Base-by-base conservation (phyloP, 805 yeast species). In the Candida schatavii region DNA sequence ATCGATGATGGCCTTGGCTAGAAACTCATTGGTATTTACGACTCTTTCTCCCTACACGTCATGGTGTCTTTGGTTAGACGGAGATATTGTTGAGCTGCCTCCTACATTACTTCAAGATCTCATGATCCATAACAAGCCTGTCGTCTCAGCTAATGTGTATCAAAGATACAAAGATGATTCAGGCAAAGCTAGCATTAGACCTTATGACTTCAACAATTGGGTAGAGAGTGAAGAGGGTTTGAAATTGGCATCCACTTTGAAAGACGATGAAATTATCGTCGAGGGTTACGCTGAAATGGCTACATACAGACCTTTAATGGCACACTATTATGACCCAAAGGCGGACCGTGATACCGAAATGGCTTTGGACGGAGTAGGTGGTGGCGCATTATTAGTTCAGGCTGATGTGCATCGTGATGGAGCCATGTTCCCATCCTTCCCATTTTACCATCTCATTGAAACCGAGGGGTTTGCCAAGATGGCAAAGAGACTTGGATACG, bases 321-420 rank as follows among this genome's bases (percentile, higher is more conserved):
- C 96, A 0, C 82, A 84, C 56, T 79, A 81, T 60, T 86, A 85
- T 62, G 85, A 85, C 54, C 66, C 81, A 3, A 67, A 72, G 5
- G 93, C 85, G 21, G 83, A 81, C 43, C 45, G 57, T 10, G 71
- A 75, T 49, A 75, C 81, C 3, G 91, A 83, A 57, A 84, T 93
- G 86, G 79, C 78, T 35, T 74, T 93, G 45, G 98, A 93, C 62
- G 99, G 99, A 61, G 98, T 93, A 44, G 99, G 99, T 41, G 98
- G 97, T 48, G 96, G 97, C 18, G 95, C 97, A 33, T 82, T 95
- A 25, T 62, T 93, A 66, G 99, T 93, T 23, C 88, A 91, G 59
- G 96, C 97, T 9, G 97, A 90, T 52, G 99, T 93, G 41, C 99
- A 93, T 66, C 78, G 99, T 61, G 99, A 93, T 63, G 99, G 99